These are phyloP conservation scores for Mycena polygramma DNA, from an alignment of 768 basidiomycete species.

Conservation along the genomic window DNA sequence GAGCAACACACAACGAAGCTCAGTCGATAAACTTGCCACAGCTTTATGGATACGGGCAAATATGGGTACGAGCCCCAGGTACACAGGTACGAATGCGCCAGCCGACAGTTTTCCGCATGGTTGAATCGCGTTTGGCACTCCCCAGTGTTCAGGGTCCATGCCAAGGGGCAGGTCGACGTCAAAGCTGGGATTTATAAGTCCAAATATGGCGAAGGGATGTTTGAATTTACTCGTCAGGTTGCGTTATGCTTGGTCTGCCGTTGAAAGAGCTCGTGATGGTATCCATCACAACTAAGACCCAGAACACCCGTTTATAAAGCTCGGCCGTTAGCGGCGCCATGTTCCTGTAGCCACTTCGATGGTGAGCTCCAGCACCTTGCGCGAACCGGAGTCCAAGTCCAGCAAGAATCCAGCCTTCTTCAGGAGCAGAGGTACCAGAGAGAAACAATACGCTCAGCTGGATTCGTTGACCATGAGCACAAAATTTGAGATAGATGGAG, in stretches of 20 bases:
- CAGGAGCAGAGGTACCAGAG: slow-evolving; percentile 51
- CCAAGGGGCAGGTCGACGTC: slow-evolving; percentile 76
- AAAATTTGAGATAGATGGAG: too few relatives aligned
- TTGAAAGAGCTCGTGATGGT: slow-evolving; percentile 57
- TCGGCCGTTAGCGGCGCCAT: slow-evolving; percentile 61
- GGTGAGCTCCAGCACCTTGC: slow-evolving; percentile 73
- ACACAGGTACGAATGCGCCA: slow-evolving; percentile 6
- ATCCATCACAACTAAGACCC: slow-evolving; percentile 54
- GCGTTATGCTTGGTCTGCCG: slow-evolving; percentile 74
- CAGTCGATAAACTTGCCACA: slow-evolving; percentile 4
- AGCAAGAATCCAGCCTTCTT: slow-evolving; percentile 67
- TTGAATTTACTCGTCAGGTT: slow-evolving; percentile 72
- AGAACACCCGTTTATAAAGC: slow-evolving; percentile 70
- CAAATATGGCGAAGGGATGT: neutral
- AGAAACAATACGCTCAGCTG: slow-evolving; percentile 49
- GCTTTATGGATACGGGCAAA: slow-evolving; percentile 17
- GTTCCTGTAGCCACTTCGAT: slow-evolving; percentile 50
- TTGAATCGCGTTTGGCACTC: slow-evolving; percentile 63
- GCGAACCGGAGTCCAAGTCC: slow-evolving; percentile 72
- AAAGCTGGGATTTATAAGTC: slow-evolving; percentile 54
- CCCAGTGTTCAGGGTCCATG: slow-evolving; percentile 61
- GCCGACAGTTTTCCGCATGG: slow-evolving; percentile 68
- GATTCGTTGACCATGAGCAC: neutral
- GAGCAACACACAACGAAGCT: neutral
- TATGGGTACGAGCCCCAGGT: slow-evolving; percentile 14